Evolutionary conservation across 2,329 filamentous ascomycete genomes (phyloP), one percentile per base, ranked within the genome.

Genomic region (Coniochaeta sp.): DNA sequence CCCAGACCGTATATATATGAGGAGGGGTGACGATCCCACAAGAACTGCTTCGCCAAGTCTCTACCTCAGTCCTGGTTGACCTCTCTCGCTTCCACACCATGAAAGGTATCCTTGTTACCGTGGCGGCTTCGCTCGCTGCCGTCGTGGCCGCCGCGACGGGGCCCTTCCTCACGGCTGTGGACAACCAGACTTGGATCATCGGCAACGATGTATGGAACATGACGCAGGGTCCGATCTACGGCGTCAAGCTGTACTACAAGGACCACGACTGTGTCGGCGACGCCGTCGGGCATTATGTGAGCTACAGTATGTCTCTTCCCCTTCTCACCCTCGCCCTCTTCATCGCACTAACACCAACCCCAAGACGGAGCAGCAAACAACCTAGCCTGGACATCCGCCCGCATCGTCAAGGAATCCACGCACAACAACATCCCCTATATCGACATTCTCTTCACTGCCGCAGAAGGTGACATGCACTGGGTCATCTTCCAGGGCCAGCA

Each of bases 381-480:
- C 53, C 61, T 78, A 6, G 68, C 65, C 28, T 78, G 73, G 71
- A 74, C 71, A 1, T 71, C 70, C 2, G 75, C 74, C 2, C 61
- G 62, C 0, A 70, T 79, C 27, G 65, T 66, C 33, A 65, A 69
- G 1, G 47, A 55, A 28, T 62, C 61, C 35, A 53, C 49, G 1
- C 51, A 62, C 50, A 60, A 70, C 9, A 71, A 66, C 3, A 60
- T 55, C 14, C 63, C 73, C 46, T 76, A 69, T 60, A 69, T 77
- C 54, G 75, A 79, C 54, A 64, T 79, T 49, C 64, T 66, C 26
- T 78, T 78, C 59, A 69, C 63, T 2, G 70, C 75, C 1, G 59
- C 53, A 1, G 73, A 75, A 57, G 74, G 72, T 6, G 74, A 77
- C 50, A 69, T 78, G 52, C 75, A 79, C 54, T 79, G 75, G 74